A percentile compares a stretch with the other conserved stretches of the same genome.
Evolutionary conservation across 257 asterid genomes (phyloP).

Genomic region (Solanum pimpinellifolium): DNA sequence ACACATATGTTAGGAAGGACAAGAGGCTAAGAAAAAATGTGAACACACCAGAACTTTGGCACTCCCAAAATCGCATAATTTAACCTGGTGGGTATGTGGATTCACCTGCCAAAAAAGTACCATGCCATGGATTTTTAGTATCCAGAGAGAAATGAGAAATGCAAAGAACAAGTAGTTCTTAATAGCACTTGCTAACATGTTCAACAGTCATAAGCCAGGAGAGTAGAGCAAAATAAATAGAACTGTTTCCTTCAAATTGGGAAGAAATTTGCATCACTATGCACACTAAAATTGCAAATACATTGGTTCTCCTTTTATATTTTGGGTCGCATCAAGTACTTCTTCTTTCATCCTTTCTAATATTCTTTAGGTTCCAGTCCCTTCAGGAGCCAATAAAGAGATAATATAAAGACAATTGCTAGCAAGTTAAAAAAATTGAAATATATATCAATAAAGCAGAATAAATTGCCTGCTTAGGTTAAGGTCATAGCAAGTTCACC

Average conservation of each 20-base stretch:
- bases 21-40: neutral
- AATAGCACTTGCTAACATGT: neutral
- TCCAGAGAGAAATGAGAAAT: neutral
- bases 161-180: neutral
- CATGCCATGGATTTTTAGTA: neutral
- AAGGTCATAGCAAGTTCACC: neutral
- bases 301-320: neutral
- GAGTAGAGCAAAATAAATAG: neutral
- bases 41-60: conserved; percentile 40
- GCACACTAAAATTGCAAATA: neutral
- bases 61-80: conserved; percentile 45
- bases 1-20: neutral
- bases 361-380: neutral
- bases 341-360: neutral
- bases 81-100: conserved; percentile 60
- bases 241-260: neutral
- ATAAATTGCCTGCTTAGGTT: neutral
- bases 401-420: neutral
- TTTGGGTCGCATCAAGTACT: neutral
- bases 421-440: neutral
- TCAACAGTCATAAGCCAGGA: neutral
- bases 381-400: neutral
- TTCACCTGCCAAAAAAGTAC: conserved; percentile 33
- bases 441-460: neutral
- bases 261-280: neutral